Evolutionary conservation across 202 grass and related monocot species (phyloP).

Genomic region (Cymbopogon flexuosus): DNA sequence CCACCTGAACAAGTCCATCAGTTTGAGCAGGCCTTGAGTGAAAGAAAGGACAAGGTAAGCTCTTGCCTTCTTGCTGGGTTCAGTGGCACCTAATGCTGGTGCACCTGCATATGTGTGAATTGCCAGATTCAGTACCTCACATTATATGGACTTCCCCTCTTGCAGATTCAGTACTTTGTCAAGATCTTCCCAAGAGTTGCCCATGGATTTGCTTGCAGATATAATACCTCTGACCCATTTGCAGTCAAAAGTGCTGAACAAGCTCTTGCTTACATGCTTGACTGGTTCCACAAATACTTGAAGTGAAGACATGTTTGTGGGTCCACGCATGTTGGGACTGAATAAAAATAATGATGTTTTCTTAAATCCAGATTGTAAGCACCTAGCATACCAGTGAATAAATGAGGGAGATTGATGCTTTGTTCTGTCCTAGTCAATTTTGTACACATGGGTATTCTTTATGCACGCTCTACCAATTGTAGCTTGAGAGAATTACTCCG

Average conservation of each 20-base stretch:
- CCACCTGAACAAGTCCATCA: background rate
- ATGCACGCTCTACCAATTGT: background rate
- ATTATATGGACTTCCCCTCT: background rate
- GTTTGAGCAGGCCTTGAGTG: background rate
- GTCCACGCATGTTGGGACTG: background rate
- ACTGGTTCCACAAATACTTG: slow-evolving; percentile 15
- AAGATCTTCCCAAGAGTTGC: slow-evolving; percentile 32
- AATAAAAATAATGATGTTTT: background rate
- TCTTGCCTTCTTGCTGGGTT: background rate
- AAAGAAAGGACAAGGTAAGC: background rate
- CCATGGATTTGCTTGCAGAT: slow-evolving; percentile 48
- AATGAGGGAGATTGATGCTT: background rate
- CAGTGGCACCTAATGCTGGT: background rate
- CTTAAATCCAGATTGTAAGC: background rate
- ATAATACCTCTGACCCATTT: slow-evolving; percentile 28
- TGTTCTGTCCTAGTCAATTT: background rate
- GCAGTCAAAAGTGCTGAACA: slow-evolving; percentile 27
- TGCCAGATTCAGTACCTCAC: background rate
- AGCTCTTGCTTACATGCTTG: slow-evolving; percentile 32
- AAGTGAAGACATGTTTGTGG: background rate
- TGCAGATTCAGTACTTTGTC: slow-evolving; percentile 38
- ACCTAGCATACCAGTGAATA: background rate
- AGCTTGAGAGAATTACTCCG: background rate
- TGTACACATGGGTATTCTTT: background rate
- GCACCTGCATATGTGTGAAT: background rate